Base-by-base conservation (phyloP, 2,329 filamentous ascomycete species). In the Rhynchosporium agropyri region DNA sequence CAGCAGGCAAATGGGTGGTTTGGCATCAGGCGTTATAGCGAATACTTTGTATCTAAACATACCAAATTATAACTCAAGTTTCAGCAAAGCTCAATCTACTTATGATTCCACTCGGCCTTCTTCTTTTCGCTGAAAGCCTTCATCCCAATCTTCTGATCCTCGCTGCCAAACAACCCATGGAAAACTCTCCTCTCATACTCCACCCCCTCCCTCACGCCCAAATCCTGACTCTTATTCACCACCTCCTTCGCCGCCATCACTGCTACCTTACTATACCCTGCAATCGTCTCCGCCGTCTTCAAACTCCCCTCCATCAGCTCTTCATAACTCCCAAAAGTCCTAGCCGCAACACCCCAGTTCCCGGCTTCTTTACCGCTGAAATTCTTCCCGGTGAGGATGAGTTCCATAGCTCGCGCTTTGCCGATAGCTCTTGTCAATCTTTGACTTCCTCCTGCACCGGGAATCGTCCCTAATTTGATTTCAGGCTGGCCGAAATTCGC, bases 221-320 rank as follows among this genome's bases (percentile, higher is more conserved):
- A 78, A 72, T 99, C 95, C 81, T 98, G 93, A 77, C 92, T 97
- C 87, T 97, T 98, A 77, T 98, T 97, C 61, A 99, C 94, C n/a
- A 95, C 94, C 82, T 99, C 95, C 83, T 99, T 99, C 62, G 86
- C 89, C 10, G 90, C 95, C 79, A 92, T 87, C 63, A 96, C 86
- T 1, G 94, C 90, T n/a, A 99, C 89, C 74, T 84, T 86, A 58
- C 90, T 93, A 77, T 95, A 92, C 0, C 89, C 80, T 0, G 95
- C 93, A 79, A 99, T 97, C 58, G 86, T 93, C 81, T 90, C 91
- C 2, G 95, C 95, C 20, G 92, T 94, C 74, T 88, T 86, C 65
- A 97, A 76, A 2, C 92, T 88, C 61, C 86, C 91, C 72, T 92
- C 87, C 74, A 98, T 87, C 73, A 97, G 82, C 74, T 89, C 89